Percentiles rank a stretch among this genome's conserved stretches.
These are phyloP conservation scores for Lithohypha guttulata DNA, from an alignment of 2,329 filamentous ascomycete species.

Conservation along the genomic window DNA sequence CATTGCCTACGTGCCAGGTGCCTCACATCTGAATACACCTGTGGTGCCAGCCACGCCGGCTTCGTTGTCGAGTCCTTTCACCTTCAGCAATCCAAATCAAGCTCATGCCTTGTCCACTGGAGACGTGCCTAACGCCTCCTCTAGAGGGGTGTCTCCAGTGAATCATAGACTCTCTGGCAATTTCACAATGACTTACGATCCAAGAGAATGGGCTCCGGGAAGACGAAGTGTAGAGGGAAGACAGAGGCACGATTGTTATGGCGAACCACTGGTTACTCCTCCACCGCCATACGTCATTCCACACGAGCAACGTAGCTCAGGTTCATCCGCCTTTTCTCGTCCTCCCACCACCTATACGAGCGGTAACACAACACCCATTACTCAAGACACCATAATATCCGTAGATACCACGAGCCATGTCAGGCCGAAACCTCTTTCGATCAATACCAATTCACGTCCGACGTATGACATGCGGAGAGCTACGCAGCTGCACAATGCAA, in stretches of 20 bases:
- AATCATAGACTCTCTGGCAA: slow-evolving; percentile 25
- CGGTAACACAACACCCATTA: slow-evolving; percentile 3
- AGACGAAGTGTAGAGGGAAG: slow-evolving; percentile 4
- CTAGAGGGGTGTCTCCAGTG: slow-evolving; percentile 30
- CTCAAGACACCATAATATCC: slow-evolving; percentile 3
- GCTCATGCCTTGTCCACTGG: slow-evolving; percentile 15
- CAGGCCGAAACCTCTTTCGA: background rate
- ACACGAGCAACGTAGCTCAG: slow-evolving; percentile 6
- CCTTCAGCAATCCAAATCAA: background rate
- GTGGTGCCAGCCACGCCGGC: slow-evolving; percentile 9
- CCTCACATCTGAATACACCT: slow-evolving; percentile 11
- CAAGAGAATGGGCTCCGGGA: slow-evolving; percentile 38
- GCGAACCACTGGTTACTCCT: slow-evolving; percentile 7
- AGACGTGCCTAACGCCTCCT: slow-evolving; percentile 29
- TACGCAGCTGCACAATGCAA: slow-evolving; percentile 1
- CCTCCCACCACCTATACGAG: background rate
- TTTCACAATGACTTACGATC: slow-evolving; percentile 38
- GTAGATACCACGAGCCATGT: background rate
- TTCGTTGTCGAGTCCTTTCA: slow-evolving; percentile 11
- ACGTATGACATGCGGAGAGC: slow-evolving; percentile 5
- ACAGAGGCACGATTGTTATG: slow-evolving; percentile 8
- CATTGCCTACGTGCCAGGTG: slow-evolving; percentile 29
- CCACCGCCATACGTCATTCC: slow-evolving; percentile 5
- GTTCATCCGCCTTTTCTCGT: slow-evolving; percentile 7
- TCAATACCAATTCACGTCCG: background rate